Evolutionary conservation across 371 early-diverging fungal species (phyloP).

Genomic region (Rhizopus arrhizus): DNA sequence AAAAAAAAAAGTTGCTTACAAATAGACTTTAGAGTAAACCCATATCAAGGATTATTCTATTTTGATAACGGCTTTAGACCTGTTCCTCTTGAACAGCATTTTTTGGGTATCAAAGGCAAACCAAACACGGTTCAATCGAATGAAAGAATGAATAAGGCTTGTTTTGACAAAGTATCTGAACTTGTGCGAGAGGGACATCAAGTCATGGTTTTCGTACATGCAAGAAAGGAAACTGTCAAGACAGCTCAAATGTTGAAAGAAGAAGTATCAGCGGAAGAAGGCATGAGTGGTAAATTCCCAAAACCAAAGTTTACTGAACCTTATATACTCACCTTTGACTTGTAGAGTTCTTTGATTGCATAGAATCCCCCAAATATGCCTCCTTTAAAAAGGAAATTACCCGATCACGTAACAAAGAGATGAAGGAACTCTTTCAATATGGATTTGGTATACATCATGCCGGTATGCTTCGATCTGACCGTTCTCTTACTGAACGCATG

Average conservation of each 20-base stretch:
- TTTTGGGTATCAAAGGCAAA: constrained; percentile 92
- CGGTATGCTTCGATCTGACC: constrained; percentile 92
- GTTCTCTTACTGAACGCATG: constrained; percentile 85
- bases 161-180: constrained; percentile 83
- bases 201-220: constrained; percentile 98
- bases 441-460: constrained; percentile 99
- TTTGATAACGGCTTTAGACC: constrained; percentile 96
- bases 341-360: constrained; percentile 49
- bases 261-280: constrained; percentile 71
- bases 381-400: constrained; percentile 44
- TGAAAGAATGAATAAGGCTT: constrained; percentile 77
- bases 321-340: background rate
- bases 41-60: constrained; percentile 89
- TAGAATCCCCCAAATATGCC: constrained; percentile 32
- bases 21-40: constrained; percentile 70
- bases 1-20: background rate
- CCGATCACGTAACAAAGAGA: constrained; percentile 81
- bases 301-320: background rate
- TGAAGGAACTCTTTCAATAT: constrained; percentile 77
- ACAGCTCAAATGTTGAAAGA: constrained; percentile 86
- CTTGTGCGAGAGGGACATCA: constrained; percentile 87
- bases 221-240: constrained; percentile 94
- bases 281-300: constrained; percentile 44
- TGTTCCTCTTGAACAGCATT: constrained; percentile 94
- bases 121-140: constrained; percentile 66